Base-by-base conservation (phyloP, 805 yeast genomes). In the Soucietia sequanensis region DNA sequence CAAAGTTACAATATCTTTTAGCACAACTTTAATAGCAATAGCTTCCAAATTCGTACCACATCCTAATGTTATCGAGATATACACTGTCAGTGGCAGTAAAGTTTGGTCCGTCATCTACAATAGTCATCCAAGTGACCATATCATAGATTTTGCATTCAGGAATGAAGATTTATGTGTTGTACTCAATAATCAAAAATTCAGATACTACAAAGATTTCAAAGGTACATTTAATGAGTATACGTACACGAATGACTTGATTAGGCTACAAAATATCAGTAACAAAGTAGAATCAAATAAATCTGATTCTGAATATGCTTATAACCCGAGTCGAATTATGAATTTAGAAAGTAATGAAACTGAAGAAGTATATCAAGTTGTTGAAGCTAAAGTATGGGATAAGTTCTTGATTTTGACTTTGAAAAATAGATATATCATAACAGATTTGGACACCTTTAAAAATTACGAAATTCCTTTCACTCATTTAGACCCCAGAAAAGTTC, bases 201-300 rank as follows among this genome's bases (percentile, higher is more conserved):
- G 95, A 18, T 60, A 70, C 18, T 85, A 84, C 56, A 58, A 67
- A 27, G 89, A 84, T 47, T 78, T 83, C 42, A 75, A 76, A 14
- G 84, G 86, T 3, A 80, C 76, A 29, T 86, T 84, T 52, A 67
- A 68, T 31, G 87, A 81, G 46, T 71, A 67, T 45, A 31, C 35
- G 7, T 63, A 42, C 33, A 49, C 52, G 5, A 38, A 47, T 5
- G 48, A 50, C 23, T 34, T 55, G 27, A 39, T 52, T 4, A 21
- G 18, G 4, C 31, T 35, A 23, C 9, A 16, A 16, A 23, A 26
- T 23, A 12, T 13, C 11, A 35, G 27, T 17, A 24, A 27, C 10
- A 30, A 13, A 4, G 21, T 15, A 11, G 23, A 21, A 21, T 9
- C 8, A 8, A 21, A 21, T 21, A 6, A 21, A 17, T 6, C 9